Conservation (phyloP, 768 basidiomycete genomes). For the Lentinula boryana region DNA sequence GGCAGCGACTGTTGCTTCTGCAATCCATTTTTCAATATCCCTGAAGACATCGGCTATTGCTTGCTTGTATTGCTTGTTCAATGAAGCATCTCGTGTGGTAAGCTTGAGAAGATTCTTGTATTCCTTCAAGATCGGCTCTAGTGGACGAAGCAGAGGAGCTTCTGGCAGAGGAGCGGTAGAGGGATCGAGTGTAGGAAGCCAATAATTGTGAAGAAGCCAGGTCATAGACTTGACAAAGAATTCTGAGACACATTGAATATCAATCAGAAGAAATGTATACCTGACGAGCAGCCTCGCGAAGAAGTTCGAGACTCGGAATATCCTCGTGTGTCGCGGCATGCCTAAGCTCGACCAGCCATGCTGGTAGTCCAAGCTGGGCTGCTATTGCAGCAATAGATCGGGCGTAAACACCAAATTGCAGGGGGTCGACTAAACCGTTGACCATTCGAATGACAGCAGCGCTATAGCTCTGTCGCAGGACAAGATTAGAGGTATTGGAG, state of each 20-base stretch:
- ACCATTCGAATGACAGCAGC: constrained; percentile 83
- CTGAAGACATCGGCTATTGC: constrained; percentile 45
- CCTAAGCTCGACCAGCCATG: constrained; percentile 86
- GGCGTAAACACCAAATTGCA: constrained; percentile 86
- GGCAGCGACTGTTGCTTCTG: constrained; percentile 63
- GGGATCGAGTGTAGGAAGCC: constrained; percentile 67
- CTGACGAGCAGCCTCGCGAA: constrained; percentile 74
- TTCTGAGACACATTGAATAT: background rate
- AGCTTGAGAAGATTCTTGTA: constrained; percentile 70
- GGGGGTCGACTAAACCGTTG: constrained; percentile 91
- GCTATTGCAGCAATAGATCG: constrained; percentile 89
- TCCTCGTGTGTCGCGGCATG: constrained; percentile 98
- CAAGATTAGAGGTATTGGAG: constrained; percentile 30
- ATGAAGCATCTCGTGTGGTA: constrained; percentile 58
- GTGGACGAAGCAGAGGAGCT: constrained; percentile 38
- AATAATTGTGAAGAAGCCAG: constrained; percentile 85
- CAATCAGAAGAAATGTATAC: constrained; percentile 23
- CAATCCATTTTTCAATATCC: constrained; percentile 74
- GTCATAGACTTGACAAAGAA: constrained; percentile 51
- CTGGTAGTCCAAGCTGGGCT: constrained; percentile 75
- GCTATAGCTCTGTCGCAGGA: constrained; percentile 73
- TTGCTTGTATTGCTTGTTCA: constrained; percentile 42
- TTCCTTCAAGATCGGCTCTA: constrained; percentile 61
- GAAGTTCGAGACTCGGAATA: constrained; percentile 74
- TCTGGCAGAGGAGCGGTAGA: constrained; percentile 27